Percentiles rank a stretch among this genome's conserved stretches.
Evolutionary conservation across 2,329 filamentous ascomycete species (phyloP).

Genomic region (Exophiala calicioides): DNA sequence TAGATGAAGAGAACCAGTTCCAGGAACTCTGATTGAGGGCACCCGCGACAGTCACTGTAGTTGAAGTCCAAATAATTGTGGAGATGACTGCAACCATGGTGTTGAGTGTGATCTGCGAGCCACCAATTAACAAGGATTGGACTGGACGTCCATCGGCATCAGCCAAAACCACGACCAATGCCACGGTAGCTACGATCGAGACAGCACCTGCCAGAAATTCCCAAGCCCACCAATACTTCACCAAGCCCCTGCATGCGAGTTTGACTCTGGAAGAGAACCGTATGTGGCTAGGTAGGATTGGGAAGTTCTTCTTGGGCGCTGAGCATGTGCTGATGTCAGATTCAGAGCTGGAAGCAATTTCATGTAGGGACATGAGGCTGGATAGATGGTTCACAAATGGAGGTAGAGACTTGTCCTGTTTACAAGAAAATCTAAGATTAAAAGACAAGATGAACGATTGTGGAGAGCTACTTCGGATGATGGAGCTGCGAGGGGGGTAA

Average conservation of each 20-base stretch:
- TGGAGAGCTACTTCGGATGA: too few relatives aligned
- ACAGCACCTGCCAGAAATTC: neutral
- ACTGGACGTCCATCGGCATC: neutral
- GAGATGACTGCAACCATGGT: slow-evolving; percentile 32
- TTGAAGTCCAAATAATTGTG: slow-evolving; percentile 37
- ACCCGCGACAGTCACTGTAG: neutral
- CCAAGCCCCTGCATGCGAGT: neutral
- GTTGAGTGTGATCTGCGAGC: neutral
- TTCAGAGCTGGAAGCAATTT: too few relatives aligned
- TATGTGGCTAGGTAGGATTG: too few relatives aligned
- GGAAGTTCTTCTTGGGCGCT: too few relatives aligned
- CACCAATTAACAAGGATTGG: neutral
- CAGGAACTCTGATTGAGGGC: neutral
- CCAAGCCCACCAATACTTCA: neutral
- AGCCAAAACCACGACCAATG: neutral
- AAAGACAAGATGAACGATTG: too few relatives aligned
- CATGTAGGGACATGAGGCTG: too few relatives aligned
- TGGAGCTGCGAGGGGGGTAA: too few relatives aligned
- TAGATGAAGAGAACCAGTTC: neutral
- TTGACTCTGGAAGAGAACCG: neutral
- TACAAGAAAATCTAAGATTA: too few relatives aligned
- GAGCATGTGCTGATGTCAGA: too few relatives aligned
- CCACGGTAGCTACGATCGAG: neutral
- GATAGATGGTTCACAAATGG: too few relatives aligned
- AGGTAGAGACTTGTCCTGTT: too few relatives aligned